A percentile compares a stretch with the other conserved stretches of the same genome.
Evolutionary conservation across 306 rosid genomes (phyloP).

Genomic region (Lotus japonicus): DNA sequence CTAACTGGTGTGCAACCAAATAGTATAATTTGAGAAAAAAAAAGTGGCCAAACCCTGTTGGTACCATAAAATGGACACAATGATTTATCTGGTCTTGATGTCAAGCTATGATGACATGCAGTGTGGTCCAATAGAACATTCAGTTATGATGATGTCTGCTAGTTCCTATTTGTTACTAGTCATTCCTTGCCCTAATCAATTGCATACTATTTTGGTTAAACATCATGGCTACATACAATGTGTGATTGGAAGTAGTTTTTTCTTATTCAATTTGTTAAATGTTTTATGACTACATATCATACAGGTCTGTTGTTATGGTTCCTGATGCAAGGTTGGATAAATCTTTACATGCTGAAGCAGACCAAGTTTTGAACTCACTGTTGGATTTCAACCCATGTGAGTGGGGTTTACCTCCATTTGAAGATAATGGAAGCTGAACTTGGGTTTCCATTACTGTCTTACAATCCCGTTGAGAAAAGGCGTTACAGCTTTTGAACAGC

Average conservation of each 20-base stretch:
- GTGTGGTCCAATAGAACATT: background rate
- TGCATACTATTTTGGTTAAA: background rate
- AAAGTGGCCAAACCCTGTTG: background rate
- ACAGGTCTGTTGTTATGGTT: conserved; percentile 81
- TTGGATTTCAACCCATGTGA: conserved; percentile 77
- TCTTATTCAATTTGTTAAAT: background rate
- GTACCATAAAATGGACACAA: background rate
- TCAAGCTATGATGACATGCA: background rate
- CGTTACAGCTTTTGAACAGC: background rate
- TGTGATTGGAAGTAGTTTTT: background rate
- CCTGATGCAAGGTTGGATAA: conserved; percentile 88
- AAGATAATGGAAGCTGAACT: conserved; percentile 41
- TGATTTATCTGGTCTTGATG: conserved; percentile 8
- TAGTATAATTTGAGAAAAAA: background rate
- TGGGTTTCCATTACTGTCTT: background rate
- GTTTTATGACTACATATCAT: background rate
- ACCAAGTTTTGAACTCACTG: conserved; percentile 69
- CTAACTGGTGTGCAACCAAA: background rate
- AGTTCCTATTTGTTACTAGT: background rate
- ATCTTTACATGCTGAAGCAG: conserved; percentile 55
- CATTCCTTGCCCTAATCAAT: background rate
- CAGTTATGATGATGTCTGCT: background rate
- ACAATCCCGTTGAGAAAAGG: background rate
- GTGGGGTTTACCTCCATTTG: conserved; percentile 87
- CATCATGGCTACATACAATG: background rate